Base-by-base conservation (phyloP, 202 grass and related monocot genomes). In the Panicum hallii region DNA sequence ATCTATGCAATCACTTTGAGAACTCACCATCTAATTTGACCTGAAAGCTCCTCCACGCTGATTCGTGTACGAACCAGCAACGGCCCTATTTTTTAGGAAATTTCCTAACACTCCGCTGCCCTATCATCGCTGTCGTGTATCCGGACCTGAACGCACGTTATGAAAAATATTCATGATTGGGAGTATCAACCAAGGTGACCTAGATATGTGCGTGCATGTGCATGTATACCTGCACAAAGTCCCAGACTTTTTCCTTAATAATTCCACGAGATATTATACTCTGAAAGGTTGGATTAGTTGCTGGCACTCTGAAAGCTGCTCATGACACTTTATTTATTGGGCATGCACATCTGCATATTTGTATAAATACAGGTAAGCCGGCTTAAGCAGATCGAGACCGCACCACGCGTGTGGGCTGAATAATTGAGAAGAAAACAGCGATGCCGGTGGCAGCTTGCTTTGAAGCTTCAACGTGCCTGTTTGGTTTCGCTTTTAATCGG, bases 191-290 rank as follows among this genome's bases (percentile, higher is more conserved):
- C 54, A 40, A 4, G 3, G 1, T 43, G n/a, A 4, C 22, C n/a
- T 54, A 67, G 16, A 2, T 38, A 67, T 23, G 22, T 34, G 79
- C 67, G 28, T 82, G 67, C 79, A 72, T 80, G 47, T 68, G 78
- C 62, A 26, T 9, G 9, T 44, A 44, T 41, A 14, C 50, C 78
- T 58, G 52, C 60, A 45, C 50, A 72, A 71, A 72, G 67, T 60
- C 44, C 14, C 40, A 30, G 34, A 8, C 12, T 17, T 16, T 23
- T 14, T 52, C 7, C 36, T n/a, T 14, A 34, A 40, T 4, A 38
- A 4, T 4, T 16, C 15, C 26, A 52, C 5, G 20, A 36, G n/a
- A 40, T 54, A 67, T 67, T 9, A 15, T 67, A 79, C n/a, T 52
- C 20, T 69, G 36, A 48, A 81, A 68, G 54, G 49, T 26, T 43